phyloP scores from a whole-genome alignment of 2,329 filamentous ascomycete genomes.

The Clarireedia sp. region DNA sequence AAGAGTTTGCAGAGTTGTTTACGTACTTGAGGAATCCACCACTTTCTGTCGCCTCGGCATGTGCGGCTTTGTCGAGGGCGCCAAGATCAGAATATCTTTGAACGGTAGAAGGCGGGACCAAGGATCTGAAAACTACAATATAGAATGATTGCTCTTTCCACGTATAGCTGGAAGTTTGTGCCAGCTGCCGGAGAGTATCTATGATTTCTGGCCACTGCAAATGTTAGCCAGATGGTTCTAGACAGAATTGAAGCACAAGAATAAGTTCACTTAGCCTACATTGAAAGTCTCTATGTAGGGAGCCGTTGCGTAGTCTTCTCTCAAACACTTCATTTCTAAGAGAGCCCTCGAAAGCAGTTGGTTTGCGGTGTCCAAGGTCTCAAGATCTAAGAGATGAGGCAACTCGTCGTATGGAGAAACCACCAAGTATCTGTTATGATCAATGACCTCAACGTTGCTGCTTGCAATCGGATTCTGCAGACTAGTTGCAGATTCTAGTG shows the following conservation, averaged over 20 bases:
- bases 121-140: slow-evolving; percentile 75
- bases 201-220: slow-evolving; percentile 53
- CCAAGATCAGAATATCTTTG: slow-evolving; percentile 52
- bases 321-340: slow-evolving; percentile 51
- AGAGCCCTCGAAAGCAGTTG: slow-evolving; percentile 66
- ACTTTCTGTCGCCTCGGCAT: slow-evolving; percentile 69
- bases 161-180: slow-evolving; percentile 35
- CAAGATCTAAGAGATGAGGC: slow-evolving; percentile 66
- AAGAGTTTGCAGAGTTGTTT: background rate
- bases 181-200: slow-evolving; percentile 46
- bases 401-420: slow-evolving; percentile 69
- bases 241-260: background rate
- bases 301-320: slow-evolving; percentile 67
- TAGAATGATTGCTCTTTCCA: slow-evolving; percentile 67
- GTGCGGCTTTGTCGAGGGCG: slow-evolving; percentile 67
- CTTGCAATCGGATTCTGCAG: background rate
- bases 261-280: slow-evolving; percentile 11
- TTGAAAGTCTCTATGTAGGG: slow-evolving; percentile 71
- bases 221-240: background rate
- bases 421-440: slow-evolving; percentile 39
- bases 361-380: slow-evolving; percentile 55
- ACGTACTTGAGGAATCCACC: slow-evolving; percentile 72
- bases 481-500: background rate
- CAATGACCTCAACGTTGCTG: background rate
- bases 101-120: slow-evolving; percentile 58